Evolutionary conservation across 306 rosid species (phyloP), one percentile per base, ranked within the genome.

Genomic region (Inga leiocalycina): DNA sequence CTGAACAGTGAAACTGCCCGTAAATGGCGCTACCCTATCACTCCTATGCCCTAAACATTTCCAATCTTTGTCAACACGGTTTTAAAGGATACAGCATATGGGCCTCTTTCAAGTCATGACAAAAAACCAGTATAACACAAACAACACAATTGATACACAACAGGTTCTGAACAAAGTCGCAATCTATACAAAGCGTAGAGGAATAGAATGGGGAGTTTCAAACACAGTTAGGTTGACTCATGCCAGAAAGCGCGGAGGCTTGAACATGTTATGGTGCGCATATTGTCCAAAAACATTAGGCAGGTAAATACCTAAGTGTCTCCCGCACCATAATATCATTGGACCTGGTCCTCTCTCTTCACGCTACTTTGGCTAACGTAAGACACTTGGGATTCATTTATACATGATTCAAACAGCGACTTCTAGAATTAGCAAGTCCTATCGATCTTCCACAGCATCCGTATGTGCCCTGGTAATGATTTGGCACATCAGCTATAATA

Each of bases 281-380:
- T 78, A 17, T 37, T 69, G 74, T 71, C 80, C 84, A 78, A 88
- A 88, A 88, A 71, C 62, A 83, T 88, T 88, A 85, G 91, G 89
- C 89, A 83, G 77, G 10, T 15, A n/a, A 70, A 32, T 43, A 70
- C 81, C 83, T 14, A 73, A 39, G 34, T 71, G 83, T 80, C 85
- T 72, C 81, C 12, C 2, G 59, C 86, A 70, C 56, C 27, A 39
- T 79, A 77, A 81, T 83, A 81, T 83, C 84, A 88, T 78, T 85
- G 84, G 59, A 80, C 77, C 85, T 43, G 56, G 86, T 49, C 86
- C 59, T 43, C 49, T 32, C 61, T 35, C 57, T 34, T 6, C 4
- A 35, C 27, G 75, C 62, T 65, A 76, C 71, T 72, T 24, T 8
- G 77, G 43, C 62, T 65, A 67, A 61, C 59, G 67, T 24, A 86